Evolutionary conservation across 1,139 yeast species (phyloP), one percentile per base, ranked within the genome.

Genomic region (Hanseniaspora uvarum): DNA sequence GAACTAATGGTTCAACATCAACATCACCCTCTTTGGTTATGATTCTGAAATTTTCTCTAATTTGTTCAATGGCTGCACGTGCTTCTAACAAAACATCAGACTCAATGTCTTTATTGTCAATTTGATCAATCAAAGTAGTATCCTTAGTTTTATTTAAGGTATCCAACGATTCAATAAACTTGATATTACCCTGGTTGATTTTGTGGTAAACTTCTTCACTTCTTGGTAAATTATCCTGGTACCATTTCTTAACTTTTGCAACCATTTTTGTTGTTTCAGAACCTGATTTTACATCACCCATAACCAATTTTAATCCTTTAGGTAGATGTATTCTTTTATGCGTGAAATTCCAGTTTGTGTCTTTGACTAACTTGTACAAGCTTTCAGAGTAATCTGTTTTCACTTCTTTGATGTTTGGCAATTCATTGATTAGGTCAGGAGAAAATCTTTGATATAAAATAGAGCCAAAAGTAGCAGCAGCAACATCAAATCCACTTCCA

Each of bases 401-500:
- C 5, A 54, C 55, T 1, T 58, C 58, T 4, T 56, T 54, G 18
- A 59, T 43, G 3, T 52, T 56, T 16, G 71, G 71, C 31, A 80
- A 65, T 1, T 66, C 63, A 43, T 74, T 71, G 40, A 84, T 76
- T 34, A 80, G 59, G 11, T 59, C 62, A 0, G 88, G 86, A 8
- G 70, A 69, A 63, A 92, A 92, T 57, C 98, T 72, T 39, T 78
- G 74, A 67, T 92, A 92, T 5, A 81, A 75, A 47, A 89, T 84
- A 0, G 96, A 85, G 2, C 98, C 98, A 67, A 76, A 92, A 0
- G 86, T 83, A 0, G 98, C 98, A 8, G 97, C 83, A 0, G 95
- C 97, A 43, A 94, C 94, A 65, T 92, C 98, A 66, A 92, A 92
- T 0, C 98, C 98, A 2, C 96, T 86, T 0, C 98, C 98, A 28